These are phyloP conservation scores for Daldinia grandis DNA, from an alignment of 495 filamentous ascomycete genomes.

Conservation along the genomic window DNA sequence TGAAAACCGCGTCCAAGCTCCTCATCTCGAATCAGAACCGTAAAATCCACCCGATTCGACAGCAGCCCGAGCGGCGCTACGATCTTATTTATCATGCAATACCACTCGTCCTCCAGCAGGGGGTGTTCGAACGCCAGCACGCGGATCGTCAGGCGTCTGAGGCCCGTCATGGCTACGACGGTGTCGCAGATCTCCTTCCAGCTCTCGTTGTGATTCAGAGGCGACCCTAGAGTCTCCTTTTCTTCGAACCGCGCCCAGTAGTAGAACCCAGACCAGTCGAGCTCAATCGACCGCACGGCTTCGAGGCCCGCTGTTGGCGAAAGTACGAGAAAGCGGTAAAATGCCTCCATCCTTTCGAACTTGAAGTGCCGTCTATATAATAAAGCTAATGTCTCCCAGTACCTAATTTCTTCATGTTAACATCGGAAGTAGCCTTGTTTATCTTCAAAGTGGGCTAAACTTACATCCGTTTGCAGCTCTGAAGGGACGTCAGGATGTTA, in stretches of 20 bases:
- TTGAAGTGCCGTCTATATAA: conserved; percentile 9
- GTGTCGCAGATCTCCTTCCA: conserved; percentile 12
- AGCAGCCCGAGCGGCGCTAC: background rate
- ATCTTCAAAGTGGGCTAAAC: background rate
- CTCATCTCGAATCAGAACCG: background rate
- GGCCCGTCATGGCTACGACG: conserved; percentile 1
- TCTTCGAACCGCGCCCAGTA: conserved; percentile 8
- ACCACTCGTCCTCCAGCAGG: background rate
- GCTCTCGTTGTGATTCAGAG: background rate
- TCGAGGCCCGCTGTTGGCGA: background rate
- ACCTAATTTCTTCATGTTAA: background rate
- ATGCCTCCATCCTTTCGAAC: conserved; percentile 6
- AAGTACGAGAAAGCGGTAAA: conserved; percentile 13
- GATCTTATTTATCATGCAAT: background rate
- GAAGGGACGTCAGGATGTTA: background rate
- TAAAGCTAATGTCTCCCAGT: background rate
- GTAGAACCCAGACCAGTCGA: conserved; percentile 2
- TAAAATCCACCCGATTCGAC: background rate
- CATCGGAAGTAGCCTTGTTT: background rate
- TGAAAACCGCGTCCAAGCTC: background rate
- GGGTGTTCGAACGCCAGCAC: background rate
- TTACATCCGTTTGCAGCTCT: conserved; percentile 13
- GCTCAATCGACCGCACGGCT: conserved; percentile 1
- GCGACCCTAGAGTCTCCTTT: background rate
- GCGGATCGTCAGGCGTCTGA: background rate